Evolutionary conservation across 768 basidiomycete genomes (phyloP).

Genomic region (Tulasnella sp.): DNA sequence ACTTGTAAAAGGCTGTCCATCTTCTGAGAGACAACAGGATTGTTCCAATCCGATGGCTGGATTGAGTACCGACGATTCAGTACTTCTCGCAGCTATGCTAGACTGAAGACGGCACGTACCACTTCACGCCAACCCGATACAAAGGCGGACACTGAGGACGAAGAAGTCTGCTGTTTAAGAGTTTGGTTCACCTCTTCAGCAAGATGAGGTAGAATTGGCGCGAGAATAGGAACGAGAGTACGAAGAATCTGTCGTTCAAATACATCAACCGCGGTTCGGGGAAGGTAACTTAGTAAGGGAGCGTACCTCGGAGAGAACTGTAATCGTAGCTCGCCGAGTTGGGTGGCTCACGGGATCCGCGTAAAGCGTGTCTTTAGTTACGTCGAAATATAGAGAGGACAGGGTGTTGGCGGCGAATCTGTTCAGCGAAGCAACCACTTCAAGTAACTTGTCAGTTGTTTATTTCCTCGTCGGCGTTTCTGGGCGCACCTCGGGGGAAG

Average conservation of each 20-base stretch:
- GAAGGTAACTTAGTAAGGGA: background rate
- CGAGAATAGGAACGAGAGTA: conserved; percentile 65
- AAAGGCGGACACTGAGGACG: conserved; percentile 60
- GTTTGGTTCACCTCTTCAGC: conserved; percentile 76
- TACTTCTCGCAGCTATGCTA: background rate
- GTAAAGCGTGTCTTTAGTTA: conserved; percentile 86
- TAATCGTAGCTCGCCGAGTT: conserved; percentile 61
- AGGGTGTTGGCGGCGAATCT: conserved; percentile 80
- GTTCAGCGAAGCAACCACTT: conserved; percentile 67
- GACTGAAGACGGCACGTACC: conserved; percentile 45
- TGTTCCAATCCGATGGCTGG: conserved; percentile 47
- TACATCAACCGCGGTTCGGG: background rate
- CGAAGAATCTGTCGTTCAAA: conserved; percentile 50
- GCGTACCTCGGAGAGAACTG: conserved; percentile 65
- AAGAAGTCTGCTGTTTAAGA: conserved; percentile 31
- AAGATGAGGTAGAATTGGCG: conserved; percentile 85
- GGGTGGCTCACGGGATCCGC: conserved; percentile 52
- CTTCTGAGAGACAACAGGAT: conserved; percentile 51
- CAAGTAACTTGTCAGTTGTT: background rate
- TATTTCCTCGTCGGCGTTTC: background rate
- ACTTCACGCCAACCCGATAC: conserved; percentile 61
- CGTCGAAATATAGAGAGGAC: conserved; percentile 88
- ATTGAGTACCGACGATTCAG: background rate
- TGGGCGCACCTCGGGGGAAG: conserved; percentile 69
- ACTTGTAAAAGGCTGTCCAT: conserved; percentile 62